Base-by-base conservation (phyloP, 2,329 filamentous ascomycete genomes). In the Paecilomyces niveus region DNA sequence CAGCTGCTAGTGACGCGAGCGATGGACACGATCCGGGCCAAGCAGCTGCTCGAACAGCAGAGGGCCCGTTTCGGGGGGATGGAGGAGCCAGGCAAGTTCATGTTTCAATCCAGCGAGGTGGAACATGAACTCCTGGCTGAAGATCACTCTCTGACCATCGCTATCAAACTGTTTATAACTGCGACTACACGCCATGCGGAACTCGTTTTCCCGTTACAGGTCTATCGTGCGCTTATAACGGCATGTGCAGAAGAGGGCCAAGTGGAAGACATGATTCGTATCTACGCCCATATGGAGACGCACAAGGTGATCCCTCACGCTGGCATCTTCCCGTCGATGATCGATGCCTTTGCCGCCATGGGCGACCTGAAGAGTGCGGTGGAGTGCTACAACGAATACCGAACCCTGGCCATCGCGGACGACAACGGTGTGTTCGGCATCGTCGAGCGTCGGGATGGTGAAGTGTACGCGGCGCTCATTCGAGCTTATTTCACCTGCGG, bases 361-460 rank as follows among this genome's bases (percentile, higher is more conserved):
- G 89, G 92, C 54, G 92, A 97, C 70, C 78, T 97, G 52, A 82
- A 87, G 67, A 95, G 89, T 65, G 94, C 92, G 21, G 90, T 97
- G 6, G 92, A 96, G 72, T 92, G 91, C 75, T 99, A 97, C 77
- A 93, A 95, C 63, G 90, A 96, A 75, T 97, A 97, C 81, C 91
- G 91, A 69, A 84, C 85, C 53, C 81, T 97, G 50, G 92, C 93
- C n/a, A 85, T 97, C 56, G 86, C 88, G 45, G 84, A 94, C 70
- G 89, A 97, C 72, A 85, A 83, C 45, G 92, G 92, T 58, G 80
- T 85, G 59, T 80, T 86, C 53, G 83, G 83, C 18, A 78, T 92
- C 9, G 80, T 87, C 53, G 82, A 88, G 62, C 87, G 92, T 55
- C 82, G 89, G 54, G 93, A 97, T 70, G 85, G 87, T 29, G 83